Base-by-base conservation (phyloP, 176 grass and related monocot genomes). In the Typha latifolia region DNA sequence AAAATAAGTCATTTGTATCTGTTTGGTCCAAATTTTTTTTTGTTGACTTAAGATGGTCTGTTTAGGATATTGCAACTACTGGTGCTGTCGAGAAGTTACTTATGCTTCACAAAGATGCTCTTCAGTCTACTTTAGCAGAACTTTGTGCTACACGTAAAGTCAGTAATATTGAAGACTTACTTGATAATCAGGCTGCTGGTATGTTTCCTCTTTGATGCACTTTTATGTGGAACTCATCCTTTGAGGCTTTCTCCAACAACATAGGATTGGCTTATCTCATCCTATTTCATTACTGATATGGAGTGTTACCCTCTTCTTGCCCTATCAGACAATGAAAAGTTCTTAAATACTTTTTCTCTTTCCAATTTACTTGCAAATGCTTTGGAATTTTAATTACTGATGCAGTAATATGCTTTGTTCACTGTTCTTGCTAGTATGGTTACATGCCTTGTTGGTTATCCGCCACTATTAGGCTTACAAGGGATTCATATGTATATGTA, bases 31-130 rank as follows among this genome's bases (percentile, higher is more conserved):
- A 55, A 7, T 18, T 73, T 12, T 66, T 67, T 77, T 37, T 49
- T 52, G 20, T 53, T 82, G 48, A 70, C 66, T 61, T 62, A 32
- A 69, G 64, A 53, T 80, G 55, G 12, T 69, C 73, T 72, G 70
- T 63, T 31, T 72, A 97, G 93, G 85, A 82, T 72, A 87, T 71
- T 22, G 76, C 78, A 75, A 68, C 69, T 67, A 75, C 71, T 27
- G 93, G 88, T 31, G 74, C 68, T 49, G 80, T 78, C 55, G 93
- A 92, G 73, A 76, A 85, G 62, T 80, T 89, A 47, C 72, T 97
- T 72, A 76, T 82, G 51, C 24, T 68, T 56, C 88, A 90, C 43
- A 97, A 87, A 77, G 83, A 80, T 52, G 47, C 66, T 72, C 81
- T 97, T 24, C 80, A 47, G 19, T 61, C 64, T 4, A 49, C 88